Base-by-base conservation (phyloP, 257 asterid species). In the Nicotiana sylvestris region DNA sequence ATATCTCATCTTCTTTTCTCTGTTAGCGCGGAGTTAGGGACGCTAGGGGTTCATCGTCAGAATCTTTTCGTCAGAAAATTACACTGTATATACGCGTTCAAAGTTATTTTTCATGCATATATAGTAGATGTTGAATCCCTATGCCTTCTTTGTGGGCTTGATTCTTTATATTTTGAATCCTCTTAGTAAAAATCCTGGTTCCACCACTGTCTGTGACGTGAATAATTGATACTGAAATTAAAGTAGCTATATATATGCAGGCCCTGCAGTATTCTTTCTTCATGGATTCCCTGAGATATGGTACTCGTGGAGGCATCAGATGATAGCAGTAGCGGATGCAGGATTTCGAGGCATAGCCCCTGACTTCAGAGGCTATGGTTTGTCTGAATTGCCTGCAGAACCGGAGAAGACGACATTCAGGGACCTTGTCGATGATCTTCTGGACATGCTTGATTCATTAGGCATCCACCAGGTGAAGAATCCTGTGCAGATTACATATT, bases 291-390 rank as follows among this genome's bases (percentile, higher is more conserved):
- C 91, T 2, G 91, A 90, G 69, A 85, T 85, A 77, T 88, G 93
- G 91, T 90, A 88, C 86, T 80, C 89, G 4, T 90, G 93, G 91
- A 86, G 93, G 46, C 88, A 90, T 85, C 93, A 88, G 80, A 86
- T 90, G 88, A 68, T 84, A 11, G 87, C 88, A 68, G 86, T 83
- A 15, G 87, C 90, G 46, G 49, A 66, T 1, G 89, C 91, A 32
- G 91, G 93, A 12, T 90, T 77, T 86, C 74, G 92, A 67, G 96
- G 85, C 4, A 82, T 90, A 29, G 90, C 96, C 15, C 87, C 85
- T 3, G 93, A 92, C 80, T 88, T 78, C 84, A 85, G 96, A 89
- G 96, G 96, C 3, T 92, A 88, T 77, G 96, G 91, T 30, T 70
- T 89, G 29, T 91, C 92, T 39, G 89, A 89, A 49, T 84, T 83